Conservation (phyloP, 2,329 filamentous ascomycete genomes). For the Lachnellula suecica region DNA sequence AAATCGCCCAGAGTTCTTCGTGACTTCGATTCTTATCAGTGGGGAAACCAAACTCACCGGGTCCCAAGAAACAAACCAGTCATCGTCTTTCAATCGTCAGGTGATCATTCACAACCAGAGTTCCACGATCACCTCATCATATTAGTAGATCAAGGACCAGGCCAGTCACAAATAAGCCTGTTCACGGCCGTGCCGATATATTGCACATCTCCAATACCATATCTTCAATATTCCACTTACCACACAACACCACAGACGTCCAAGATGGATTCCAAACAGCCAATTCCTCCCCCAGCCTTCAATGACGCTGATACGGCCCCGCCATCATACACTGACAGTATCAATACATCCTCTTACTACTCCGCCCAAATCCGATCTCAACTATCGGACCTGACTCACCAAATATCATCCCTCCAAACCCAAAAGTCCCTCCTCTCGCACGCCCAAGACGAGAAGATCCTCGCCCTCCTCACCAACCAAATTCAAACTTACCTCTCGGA, state of each 20-base stretch:
- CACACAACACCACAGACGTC: not conserved
- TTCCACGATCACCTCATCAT: not conserved
- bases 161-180: not conserved
- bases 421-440: constrained; percentile 22
- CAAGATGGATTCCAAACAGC: constrained; percentile 27
- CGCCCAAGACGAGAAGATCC: constrained; percentile 27
- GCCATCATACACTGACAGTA: constrained; percentile 25
- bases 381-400: constrained; percentile 20
- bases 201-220: not conserved
- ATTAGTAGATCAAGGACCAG: too few relatives aligned
- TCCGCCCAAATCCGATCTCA: constrained; percentile 26
- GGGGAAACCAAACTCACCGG: not conserved
- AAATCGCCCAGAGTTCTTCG: not conserved
- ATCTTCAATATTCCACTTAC: not conserved
- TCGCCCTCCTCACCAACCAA: constrained; percentile 25
- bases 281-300: constrained; percentile 2
- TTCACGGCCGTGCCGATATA: not conserved
- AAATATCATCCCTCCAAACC: constrained; percentile 21
- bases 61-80: not conserved
- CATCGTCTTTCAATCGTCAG: not conserved
- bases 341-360: constrained; percentile 21
- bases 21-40: not conserved
- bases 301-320: constrained; percentile 16
- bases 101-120: not conserved
- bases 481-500: constrained; percentile 28